A percentile compares a stretch with the other conserved stretches of the same genome.
Evolutionary conservation across 495 filamentous ascomycete genomes (phyloP).

Genomic region (Tuber umbilicatum): DNA sequence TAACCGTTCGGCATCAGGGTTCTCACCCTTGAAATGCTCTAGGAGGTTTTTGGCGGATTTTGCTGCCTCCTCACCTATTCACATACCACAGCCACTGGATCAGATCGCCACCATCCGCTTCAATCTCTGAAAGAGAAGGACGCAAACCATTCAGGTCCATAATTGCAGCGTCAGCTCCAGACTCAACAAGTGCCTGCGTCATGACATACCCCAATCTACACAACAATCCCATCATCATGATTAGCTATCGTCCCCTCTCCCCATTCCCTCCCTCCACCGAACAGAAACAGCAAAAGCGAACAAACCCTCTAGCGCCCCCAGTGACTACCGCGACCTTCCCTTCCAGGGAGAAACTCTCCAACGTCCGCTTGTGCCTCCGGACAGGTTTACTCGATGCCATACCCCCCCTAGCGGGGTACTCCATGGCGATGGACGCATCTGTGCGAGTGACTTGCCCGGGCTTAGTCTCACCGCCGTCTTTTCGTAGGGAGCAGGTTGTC

Average conservation of each 20-base stretch:
- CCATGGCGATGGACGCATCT: constrained; percentile 64
- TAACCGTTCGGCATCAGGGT: constrained; percentile 66
- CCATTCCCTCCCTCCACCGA: neutral
- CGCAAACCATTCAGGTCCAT: constrained; percentile 83
- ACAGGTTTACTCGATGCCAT: constrained; percentile 61
- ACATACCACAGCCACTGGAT: neutral
- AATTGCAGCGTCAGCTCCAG: constrained; percentile 82
- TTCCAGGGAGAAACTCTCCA: constrained; percentile 71
- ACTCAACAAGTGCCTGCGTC: constrained; percentile 78
- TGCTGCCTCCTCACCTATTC: constrained; percentile 72
- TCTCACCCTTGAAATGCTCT: constrained; percentile 65
- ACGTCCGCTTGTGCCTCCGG: constrained; percentile 63
- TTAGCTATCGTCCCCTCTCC: constrained; percentile 9
- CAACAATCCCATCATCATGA: neutral
- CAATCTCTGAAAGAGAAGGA: constrained; percentile 7
- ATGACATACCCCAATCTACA: constrained; percentile 73
- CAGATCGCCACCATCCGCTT: constrained; percentile 3
- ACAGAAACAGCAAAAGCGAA: constrained; percentile 11
- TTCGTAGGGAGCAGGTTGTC: neutral
- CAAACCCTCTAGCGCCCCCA: constrained; percentile 65
- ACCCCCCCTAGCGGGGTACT: constrained; percentile 64
- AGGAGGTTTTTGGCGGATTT: constrained; percentile 65
- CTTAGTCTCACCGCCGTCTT: constrained; percentile 18
- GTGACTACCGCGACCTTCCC: constrained; percentile 72
- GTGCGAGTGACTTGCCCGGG: constrained; percentile 63